phyloP scores from a whole-genome alignment of 306 rosid genomes.

The Fragaria vesca region DNA sequence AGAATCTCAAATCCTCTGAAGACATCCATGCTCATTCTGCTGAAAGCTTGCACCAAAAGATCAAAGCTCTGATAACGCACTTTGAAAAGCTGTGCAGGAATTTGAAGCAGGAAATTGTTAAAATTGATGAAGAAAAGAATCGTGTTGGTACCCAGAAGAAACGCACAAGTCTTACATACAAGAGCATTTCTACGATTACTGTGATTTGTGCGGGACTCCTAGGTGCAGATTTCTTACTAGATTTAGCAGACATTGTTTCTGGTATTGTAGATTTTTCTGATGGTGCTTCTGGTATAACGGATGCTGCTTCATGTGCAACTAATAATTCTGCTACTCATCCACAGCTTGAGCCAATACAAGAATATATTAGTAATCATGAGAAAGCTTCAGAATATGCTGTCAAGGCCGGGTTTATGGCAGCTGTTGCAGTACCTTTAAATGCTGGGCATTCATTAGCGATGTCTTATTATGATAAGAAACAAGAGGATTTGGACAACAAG shows the following conservation, averaged over 20 bases:
- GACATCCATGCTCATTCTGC: not conserved
- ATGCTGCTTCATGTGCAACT: not conserved
- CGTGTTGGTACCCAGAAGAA: not conserved
- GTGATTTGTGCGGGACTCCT: not conserved
- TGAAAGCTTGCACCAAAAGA: not conserved
- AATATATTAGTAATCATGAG: not conserved
- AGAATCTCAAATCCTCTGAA: not conserved
- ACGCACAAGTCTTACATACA: not conserved
- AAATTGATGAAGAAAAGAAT: not conserved
- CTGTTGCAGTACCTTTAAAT: not conserved
- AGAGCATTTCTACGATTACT: not conserved
- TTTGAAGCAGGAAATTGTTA: not conserved
- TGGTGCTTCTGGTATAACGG: not conserved
- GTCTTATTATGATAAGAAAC: not conserved
- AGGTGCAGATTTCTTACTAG: not conserved
- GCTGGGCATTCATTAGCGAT: not conserved
- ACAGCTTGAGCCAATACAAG: not conserved
- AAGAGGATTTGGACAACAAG: not conserved
- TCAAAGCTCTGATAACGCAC: not conserved
- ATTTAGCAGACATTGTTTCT: not conserved
- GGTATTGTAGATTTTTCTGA: not conserved
- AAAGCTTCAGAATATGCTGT: not conserved
- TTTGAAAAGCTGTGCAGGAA: not conserved
- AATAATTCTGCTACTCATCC: not conserved
- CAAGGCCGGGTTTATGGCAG: not conserved